Percentiles rank a stretch among this genome's conserved stretches.
phyloP scores from a whole-genome alignment of 495 filamentous ascomycete species.

The Aspergillus ellipticus region DNA sequence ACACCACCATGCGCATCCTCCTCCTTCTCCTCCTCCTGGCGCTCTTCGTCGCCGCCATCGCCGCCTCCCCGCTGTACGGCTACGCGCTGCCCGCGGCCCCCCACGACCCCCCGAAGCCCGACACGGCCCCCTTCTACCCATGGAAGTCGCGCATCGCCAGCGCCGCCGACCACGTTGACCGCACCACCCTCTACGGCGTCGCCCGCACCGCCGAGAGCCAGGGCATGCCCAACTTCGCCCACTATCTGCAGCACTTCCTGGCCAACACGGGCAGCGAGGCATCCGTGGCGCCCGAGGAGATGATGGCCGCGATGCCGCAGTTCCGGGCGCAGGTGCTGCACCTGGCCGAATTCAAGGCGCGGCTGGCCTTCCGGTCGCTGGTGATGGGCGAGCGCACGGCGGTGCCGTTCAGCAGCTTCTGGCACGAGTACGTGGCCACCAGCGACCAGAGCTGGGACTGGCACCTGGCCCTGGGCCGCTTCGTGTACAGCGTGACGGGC shows the following conservation, averaged over 20 bases:
- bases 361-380: background rate
- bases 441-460: background rate
- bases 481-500: background rate
- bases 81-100: background rate
- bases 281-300: background rate
- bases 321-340: background rate
- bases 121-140: background rate
- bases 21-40: background rate
- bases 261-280: background rate
- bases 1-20: background rate
- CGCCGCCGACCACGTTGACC: background rate
- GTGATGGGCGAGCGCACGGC: background rate
- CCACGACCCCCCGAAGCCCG: background rate
- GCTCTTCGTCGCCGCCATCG: constrained; percentile 33
- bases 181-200: background rate
- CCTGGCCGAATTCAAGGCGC: background rate
- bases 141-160: background rate
- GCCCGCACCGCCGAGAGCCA: background rate
- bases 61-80: constrained; percentile 48
- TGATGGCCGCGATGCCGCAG: background rate
- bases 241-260: background rate
- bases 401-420: background rate
- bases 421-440: background rate
- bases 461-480: background rate
- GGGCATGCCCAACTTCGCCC: background rate